Evolutionary conservation across 2,329 filamentous ascomycete genomes (phyloP).

Genomic region (Colletotrichum horii): DNA sequence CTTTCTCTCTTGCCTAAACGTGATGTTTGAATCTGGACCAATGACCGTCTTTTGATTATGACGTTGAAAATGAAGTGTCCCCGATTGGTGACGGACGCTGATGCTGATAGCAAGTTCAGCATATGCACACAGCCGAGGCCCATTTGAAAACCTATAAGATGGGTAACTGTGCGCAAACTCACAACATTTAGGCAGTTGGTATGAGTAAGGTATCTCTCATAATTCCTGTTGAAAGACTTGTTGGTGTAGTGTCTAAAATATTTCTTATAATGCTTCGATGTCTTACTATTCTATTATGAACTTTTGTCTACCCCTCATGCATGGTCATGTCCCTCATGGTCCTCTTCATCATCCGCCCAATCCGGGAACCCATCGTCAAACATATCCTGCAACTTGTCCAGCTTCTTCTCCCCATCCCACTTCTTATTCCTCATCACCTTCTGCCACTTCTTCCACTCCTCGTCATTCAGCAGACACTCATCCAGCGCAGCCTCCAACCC

Average conservation of each 20-base stretch:
- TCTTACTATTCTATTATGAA: background rate
- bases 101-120: no score
- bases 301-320: background rate
- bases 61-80: background rate
- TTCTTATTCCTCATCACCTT: constrained; percentile 51
- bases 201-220: no score
- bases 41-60: background rate
- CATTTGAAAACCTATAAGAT: no score
- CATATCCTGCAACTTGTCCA: constrained; percentile 49
- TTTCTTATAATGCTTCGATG: background rate
- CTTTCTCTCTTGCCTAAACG: fast-evolving
- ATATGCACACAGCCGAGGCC: no score
- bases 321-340: constrained; percentile 33
- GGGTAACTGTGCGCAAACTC: no score
- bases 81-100: no score
- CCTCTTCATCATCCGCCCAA: constrained; percentile 51
- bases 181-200: no score
- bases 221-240: no score
- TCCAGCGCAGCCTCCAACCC: constrained; percentile 61
- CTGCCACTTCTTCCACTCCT: constrained; percentile 61
- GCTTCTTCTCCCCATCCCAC: constrained; percentile 41
- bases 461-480: constrained; percentile 64
- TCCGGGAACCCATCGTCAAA: constrained; percentile 67
- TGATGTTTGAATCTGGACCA: fast-evolving
- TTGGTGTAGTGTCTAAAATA: no score